Base-by-base conservation (phyloP, 257 asterid genomes). In the Ballota nigra region DNA sequence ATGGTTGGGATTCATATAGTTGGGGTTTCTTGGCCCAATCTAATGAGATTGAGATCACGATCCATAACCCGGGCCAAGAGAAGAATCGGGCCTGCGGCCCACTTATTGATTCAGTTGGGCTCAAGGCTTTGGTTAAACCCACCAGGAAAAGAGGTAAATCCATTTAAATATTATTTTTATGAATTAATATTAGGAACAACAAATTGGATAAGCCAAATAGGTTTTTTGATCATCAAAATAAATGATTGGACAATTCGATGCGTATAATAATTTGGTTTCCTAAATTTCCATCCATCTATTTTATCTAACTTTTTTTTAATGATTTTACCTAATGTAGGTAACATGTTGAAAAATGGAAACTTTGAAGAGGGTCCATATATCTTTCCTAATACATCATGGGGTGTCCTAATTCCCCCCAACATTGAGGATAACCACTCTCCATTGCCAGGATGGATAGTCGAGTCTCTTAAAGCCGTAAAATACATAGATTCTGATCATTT, bases 291-390 rank as follows among this genome's bases (percentile, higher is more conserved):
- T 47, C 20, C 6, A 47, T 47, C 8, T 4, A n/a, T n/a, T n/a
- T n/a, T n/a, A 15, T 22, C 31, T 9, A 23, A 19, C 33, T 4
- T 22, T 4, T 3, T 4, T 2, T 7, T 31, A 33, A 26, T 26
- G n/a, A 4, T 24, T 2, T 36, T 22, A 38, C 24, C 55, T 22
- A 41, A 70, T 77, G 70, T 68, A 91, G 97, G 95, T 11, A 90
- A 87, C 84, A 69, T 88, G 82, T 68, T 92, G 82, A 92, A 90
- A 77, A 90, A 92, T 62, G 98, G 98, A 0, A 82, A 90, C 74
- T 90, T 92, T 38, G 98, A 92, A 76, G 91, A 84, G 65, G 98
- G 97, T 33, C 97, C 98, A 13, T 92, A 90, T 41, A 84, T 92
- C 43, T 86, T 90, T 63, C 85, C 87, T 3, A 83, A 86, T 24